Evolutionary conservation across 164 flowering plant genomes (phyloP).

Genomic region (Vitis labrusca): DNA sequence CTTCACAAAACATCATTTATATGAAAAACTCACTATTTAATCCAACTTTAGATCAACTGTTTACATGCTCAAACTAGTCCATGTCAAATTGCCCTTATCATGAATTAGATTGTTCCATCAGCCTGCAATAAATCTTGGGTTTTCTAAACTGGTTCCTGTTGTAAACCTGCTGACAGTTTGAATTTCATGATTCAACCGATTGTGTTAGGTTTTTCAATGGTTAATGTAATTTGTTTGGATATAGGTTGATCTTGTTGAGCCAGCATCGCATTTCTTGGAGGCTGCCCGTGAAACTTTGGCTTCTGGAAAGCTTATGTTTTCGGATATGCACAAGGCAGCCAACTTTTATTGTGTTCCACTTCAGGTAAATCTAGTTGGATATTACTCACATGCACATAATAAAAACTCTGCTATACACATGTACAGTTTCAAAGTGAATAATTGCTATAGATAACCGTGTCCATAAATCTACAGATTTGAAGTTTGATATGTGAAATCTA

Average conservation of each 20-base stretch:
- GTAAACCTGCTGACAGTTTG: neutral
- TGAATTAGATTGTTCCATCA: too few species aligned
- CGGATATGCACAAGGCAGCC: conserved; percentile 56
- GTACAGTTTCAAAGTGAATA: neutral
- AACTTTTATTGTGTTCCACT: conserved; percentile 88
- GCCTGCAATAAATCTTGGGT: too few species aligned
- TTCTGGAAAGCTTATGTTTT: conserved; percentile 34
- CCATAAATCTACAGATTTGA: neutral
- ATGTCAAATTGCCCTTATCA: too few species aligned
- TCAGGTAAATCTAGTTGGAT: conserved; percentile 50
- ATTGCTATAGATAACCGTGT: neutral
- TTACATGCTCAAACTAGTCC: too few species aligned
- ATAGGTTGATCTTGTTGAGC: conserved; percentile 97
- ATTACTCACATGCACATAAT: too few species aligned
- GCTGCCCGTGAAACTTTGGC: conserved; percentile 78
- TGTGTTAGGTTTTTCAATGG: neutral
- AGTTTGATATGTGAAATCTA: neutral
- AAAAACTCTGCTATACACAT: neutral
- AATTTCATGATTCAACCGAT: neutral
- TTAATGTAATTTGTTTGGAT: conserved; percentile 3
- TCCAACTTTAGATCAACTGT: too few species aligned
- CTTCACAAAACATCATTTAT: too few species aligned
- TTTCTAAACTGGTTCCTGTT: too few species aligned
- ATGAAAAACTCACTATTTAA: too few species aligned
- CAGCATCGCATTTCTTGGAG: conserved; percentile 91